Evolutionary conservation across 768 basidiomycete species (phyloP).

Genomic region (Nidula microcarpa): DNA sequence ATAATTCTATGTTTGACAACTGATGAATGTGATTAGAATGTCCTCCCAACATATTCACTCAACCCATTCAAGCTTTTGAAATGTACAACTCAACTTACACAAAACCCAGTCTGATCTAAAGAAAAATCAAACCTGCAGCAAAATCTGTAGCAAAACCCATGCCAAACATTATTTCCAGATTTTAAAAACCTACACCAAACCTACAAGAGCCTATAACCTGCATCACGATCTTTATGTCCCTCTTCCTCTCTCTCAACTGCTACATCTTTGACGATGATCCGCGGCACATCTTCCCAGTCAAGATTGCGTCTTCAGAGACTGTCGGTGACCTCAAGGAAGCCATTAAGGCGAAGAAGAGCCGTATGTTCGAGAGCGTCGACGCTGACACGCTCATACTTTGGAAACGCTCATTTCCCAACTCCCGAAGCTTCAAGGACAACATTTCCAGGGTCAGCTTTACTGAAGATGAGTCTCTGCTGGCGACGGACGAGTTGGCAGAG

Average conservation of each 20-base stretch:
- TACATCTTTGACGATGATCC: background rate
- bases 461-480: background rate
- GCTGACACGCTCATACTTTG: background rate
- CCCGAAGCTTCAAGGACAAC: background rate
- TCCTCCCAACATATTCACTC: no score
- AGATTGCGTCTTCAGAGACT: background rate
- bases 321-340: background rate
- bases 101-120: no score
- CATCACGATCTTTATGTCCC: no score
- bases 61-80: no score
- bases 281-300: background rate
- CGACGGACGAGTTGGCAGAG: background rate
- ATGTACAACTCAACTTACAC: no score
- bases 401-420: background rate
- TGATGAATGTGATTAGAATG: no score
- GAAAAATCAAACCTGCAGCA: no score
- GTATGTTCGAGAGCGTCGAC: background rate
- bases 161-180: no score
- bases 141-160: no score
- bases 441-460: background rate
- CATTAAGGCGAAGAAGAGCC: background rate
- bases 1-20: no score
- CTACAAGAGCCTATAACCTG: no score
- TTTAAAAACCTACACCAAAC: no score
- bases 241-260: background rate